A percentile compares a stretch with the other conserved stretches of the same genome.
Evolutionary conservation across 257 asterid genomes (phyloP).

Genomic region (Nicotiana otophora): DNA sequence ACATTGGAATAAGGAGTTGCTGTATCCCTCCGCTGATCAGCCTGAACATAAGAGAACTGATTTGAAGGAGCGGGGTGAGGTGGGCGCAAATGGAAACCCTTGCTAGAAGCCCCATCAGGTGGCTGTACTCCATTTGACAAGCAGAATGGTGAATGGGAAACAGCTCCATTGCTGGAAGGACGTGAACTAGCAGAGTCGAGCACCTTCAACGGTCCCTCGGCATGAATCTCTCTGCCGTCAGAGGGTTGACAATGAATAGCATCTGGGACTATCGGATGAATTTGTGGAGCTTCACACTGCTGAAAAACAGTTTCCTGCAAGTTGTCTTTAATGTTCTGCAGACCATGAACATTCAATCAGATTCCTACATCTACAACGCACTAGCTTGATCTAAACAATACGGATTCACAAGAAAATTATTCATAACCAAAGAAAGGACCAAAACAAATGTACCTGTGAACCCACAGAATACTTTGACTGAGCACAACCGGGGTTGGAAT

Average conservation of each 20-base stretch:
- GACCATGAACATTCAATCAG: neutral
- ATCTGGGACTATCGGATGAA: constrained; percentile 25
- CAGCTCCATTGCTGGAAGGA: constrained; percentile 37
- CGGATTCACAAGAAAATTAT: neutral
- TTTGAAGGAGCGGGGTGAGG: constrained; percentile 91
- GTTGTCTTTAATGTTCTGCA: constrained; percentile 43
- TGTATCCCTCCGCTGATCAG: constrained; percentile 44
- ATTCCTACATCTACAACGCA: constrained; percentile 11
- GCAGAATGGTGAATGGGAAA: constrained; percentile 34
- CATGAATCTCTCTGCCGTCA: constrained; percentile 38
- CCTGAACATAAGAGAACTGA: constrained; percentile 74
- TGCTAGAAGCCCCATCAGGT: constrained; percentile 40
- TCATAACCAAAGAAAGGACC: neutral
- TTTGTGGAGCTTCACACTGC: constrained; percentile 35
- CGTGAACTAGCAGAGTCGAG: constrained; percentile 28
- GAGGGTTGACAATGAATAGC: constrained; percentile 38
- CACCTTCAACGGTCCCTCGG: constrained; percentile 39
- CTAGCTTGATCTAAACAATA: neutral
- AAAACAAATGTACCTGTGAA: constrained; percentile 41
- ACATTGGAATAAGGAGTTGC: constrained; percentile 55
- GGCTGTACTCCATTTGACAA: constrained; percentile 35
- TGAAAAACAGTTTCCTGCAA: constrained; percentile 29
- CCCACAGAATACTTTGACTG: constrained; percentile 34
- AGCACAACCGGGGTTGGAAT: constrained; percentile 26
- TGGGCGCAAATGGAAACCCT: constrained; percentile 70